A percentile compares a stretch with the other conserved stretches of the same genome.
These are phyloP conservation scores for Asparagopsis taxiformis DNA, from an alignment of 31 red algal species.

Conservation along the genomic window DNA sequence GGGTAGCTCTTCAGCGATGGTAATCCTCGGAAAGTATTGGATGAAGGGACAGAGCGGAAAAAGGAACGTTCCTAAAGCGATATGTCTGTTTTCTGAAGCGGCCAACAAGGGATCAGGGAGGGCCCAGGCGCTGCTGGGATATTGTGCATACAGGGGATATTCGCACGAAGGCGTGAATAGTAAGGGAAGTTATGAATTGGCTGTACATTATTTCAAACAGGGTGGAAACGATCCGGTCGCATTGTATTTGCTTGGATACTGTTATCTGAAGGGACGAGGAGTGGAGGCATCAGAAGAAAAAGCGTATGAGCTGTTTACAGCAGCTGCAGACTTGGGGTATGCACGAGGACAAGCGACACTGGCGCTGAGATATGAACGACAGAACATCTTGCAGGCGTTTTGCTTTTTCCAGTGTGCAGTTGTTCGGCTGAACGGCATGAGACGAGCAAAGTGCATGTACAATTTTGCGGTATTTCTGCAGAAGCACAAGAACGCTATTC, in stretches of 20 bases:
- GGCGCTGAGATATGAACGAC: conserved; percentile 14
- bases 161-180: background rate
- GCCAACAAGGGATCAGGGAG: conserved; percentile 18
- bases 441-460: conserved; percentile 13
- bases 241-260: conserved; percentile 8
- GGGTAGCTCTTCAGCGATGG: conserved; percentile 1
- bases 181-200: conserved; percentile 5
- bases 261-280: conserved; percentile 17
- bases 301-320: conserved; percentile 16
- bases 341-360: conserved; percentile 15
- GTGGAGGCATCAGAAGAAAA: background rate
- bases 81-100: conserved; percentile 1
- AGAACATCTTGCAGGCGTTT: conserved; percentile 1
- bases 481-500: background rate
- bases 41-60: background rate
- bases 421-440: conserved; percentile 1
- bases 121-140: conserved; percentile 20
- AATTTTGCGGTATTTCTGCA: conserved; percentile 20
- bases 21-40: background rate
- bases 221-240: conserved; percentile 5
- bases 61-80: background rate
- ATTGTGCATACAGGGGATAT: conserved; percentile 13
- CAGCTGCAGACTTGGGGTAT: conserved; percentile 27
- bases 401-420: conserved; percentile 16
- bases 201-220: conserved; percentile 12